Conservation (phyloP, 2,329 filamentous ascomycete species). For the Amylocarpus encephaloides region DNA sequence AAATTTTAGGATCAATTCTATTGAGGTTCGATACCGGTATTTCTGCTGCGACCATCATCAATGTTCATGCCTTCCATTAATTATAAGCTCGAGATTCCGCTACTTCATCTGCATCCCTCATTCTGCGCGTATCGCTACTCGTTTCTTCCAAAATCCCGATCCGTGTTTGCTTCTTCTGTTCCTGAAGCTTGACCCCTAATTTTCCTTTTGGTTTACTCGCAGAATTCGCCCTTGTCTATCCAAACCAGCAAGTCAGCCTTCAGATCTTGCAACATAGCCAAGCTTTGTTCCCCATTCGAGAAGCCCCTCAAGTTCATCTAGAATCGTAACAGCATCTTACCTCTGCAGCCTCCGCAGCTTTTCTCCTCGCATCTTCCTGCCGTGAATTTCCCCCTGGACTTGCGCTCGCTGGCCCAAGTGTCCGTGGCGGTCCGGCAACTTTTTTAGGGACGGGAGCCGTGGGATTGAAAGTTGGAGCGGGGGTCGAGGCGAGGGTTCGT, state of each 20-base stretch:
- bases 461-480: constrained; percentile 36
- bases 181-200: constrained; percentile 62
- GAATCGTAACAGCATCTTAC: constrained; percentile 42
- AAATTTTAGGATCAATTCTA: neutral
- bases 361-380: constrained; percentile 57
- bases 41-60: neutral
- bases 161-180: constrained; percentile 69
- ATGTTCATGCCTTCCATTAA: constrained; percentile 30
- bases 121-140: constrained; percentile 55
- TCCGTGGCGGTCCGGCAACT: constrained; percentile 53
- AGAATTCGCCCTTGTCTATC: constrained; percentile 61
- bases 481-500: constrained; percentile 56
- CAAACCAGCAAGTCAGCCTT: neutral
- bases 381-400: constrained; percentile 33
- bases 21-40: neutral
- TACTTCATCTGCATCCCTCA: constrained; percentile 60
- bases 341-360: constrained; percentile 78
- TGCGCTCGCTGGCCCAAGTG: constrained; percentile 50
- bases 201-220: constrained; percentile 52
- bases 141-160: constrained; percentile 60
- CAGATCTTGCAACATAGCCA: neutral
- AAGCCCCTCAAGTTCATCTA: neutral
- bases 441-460: constrained; percentile 44
- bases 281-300: neutral
- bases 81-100: constrained; percentile 52